These are phyloP conservation scores for Gentiana macrophylla DNA, from an alignment of 257 asterid genomes.

Conservation along the genomic window DNA sequence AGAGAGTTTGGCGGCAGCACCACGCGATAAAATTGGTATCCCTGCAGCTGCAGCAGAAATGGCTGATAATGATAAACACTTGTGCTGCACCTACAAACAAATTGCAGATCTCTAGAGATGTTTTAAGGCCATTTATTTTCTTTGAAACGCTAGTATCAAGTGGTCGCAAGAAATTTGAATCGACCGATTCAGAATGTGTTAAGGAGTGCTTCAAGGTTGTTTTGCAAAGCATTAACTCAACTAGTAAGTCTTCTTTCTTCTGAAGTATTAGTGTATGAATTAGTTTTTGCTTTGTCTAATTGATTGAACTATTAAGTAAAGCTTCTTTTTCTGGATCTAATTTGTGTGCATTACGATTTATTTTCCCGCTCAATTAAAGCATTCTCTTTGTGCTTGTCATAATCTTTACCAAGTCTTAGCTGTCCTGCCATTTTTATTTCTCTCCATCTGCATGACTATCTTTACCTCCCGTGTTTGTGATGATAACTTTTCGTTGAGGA, in stretches of 20 bases:
- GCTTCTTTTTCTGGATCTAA: background rate
- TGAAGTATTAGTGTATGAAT: background rate
- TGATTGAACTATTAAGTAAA: background rate
- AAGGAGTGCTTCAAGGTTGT: slow-evolving; percentile 55
- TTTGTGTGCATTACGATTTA: too few relatives aligned
- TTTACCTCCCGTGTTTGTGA: too few relatives aligned
- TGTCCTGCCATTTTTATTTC: too few relatives aligned
- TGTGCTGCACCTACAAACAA: slow-evolving; percentile 25
- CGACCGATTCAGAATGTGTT: slow-evolving; percentile 54
- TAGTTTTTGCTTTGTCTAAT: too few relatives aligned
- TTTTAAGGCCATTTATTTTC: slow-evolving; percentile 80
- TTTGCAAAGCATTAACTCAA: slow-evolving; percentile 53
- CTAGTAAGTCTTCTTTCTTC: slow-evolving; percentile 33
- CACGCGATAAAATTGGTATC: slow-evolving; percentile 36
- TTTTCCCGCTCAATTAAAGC: too few relatives aligned
- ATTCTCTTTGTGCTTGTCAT: too few relatives aligned
- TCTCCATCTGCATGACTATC: too few relatives aligned
- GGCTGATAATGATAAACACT: slow-evolving; percentile 50
- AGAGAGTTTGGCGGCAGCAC: slow-evolving; percentile 85
- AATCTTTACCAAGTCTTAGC: too few relatives aligned
- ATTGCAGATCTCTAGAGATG: slow-evolving; percentile 32
- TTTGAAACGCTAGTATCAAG: slow-evolving; percentile 45
- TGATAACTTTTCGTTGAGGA: too few relatives aligned
- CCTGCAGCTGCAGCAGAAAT: slow-evolving; percentile 54
- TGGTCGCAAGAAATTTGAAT: slow-evolving; percentile 36